These are phyloP conservation scores for Trichosporon sp. DNA, from an alignment of 1,284 basidiomycete species.

Conservation along the genomic window DNA sequence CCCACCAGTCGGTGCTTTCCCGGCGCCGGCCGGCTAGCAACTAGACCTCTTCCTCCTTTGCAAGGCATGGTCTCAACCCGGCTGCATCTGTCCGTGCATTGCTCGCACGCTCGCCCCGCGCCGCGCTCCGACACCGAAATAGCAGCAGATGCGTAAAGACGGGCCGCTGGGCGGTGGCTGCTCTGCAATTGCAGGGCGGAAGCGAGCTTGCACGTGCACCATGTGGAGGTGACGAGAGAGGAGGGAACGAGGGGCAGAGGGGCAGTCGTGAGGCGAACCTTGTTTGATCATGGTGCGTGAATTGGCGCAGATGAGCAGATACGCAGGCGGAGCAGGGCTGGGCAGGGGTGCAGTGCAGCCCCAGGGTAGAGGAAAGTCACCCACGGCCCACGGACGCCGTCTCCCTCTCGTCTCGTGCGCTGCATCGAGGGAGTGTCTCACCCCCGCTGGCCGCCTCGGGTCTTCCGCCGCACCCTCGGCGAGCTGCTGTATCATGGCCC, in stretches of 20 bases:
- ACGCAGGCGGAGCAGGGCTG: background rate
- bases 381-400: background rate
- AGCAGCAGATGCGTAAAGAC: background rate
- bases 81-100: no score
- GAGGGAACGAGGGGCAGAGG: background rate
- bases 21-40: no score
- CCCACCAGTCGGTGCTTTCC: no score
- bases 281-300: background rate
- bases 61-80: background rate
- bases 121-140: background rate
- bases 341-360: background rate
- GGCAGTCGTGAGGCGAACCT: background rate
- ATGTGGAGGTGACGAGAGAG: background rate
- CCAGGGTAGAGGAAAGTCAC: background rate
- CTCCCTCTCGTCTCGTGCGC: background rate
- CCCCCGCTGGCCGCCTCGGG: background rate
- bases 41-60: no score
- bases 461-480: background rate
- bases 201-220: background rate
- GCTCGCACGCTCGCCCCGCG: no score
- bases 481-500: background rate
- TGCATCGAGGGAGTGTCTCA: background rate
- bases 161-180: background rate
- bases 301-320: background rate
- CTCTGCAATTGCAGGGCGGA: background rate